Conservation (phyloP, 2,329 filamentous ascomycete genomes). For the Fusarium torulosum region DNA sequence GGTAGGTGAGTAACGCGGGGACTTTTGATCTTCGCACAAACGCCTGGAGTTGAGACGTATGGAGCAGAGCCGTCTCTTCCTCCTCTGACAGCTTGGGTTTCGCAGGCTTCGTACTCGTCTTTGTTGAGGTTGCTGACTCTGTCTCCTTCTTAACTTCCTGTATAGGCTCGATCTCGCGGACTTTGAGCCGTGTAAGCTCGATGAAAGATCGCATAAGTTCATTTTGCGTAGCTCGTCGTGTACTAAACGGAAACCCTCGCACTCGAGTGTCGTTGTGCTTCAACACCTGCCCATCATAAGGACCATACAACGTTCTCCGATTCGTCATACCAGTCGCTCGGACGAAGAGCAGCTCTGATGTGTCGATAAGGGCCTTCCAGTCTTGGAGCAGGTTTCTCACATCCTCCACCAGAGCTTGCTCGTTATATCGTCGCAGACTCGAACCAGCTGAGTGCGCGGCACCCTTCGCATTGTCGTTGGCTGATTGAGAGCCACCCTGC, state of each 20-base stretch:
- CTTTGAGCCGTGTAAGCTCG: constrained; percentile 90
- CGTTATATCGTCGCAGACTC: constrained; percentile 90
- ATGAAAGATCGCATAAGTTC: constrained; percentile 96
- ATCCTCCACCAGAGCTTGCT: constrained; percentile 89
- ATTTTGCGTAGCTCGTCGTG: constrained; percentile 88
- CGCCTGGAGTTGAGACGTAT: constrained; percentile 90
- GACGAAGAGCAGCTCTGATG: constrained; percentile 86
- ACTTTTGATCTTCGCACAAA: constrained; percentile 91
- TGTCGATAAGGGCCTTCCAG: constrained; percentile 89
- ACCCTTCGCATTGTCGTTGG: constrained; percentile 94
- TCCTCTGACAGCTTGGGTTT: constrained; percentile 80
- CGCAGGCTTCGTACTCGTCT: constrained; percentile 62
- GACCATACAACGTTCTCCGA: constrained; percentile 86
- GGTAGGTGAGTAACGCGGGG: constrained; percentile 85
- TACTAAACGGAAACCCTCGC: constrained; percentile 93
- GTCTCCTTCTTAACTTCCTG: constrained; percentile 62
- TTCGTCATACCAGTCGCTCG: constrained; percentile 91
- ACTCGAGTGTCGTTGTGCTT: constrained; percentile 82
- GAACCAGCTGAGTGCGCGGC: constrained; percentile 94
- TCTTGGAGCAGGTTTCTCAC: constrained; percentile 83
- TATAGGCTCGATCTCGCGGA: constrained; percentile 79
- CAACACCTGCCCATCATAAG: constrained; percentile 89
- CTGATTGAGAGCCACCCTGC: constrained; percentile 94
- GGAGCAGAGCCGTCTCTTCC: constrained; percentile 83
- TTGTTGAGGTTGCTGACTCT: constrained; percentile 55